Evolutionary conservation across 75 land plant genomes (phyloP), one percentile per base, ranked within the genome.

Genomic region (Cunninghamia lanceolata): DNA sequence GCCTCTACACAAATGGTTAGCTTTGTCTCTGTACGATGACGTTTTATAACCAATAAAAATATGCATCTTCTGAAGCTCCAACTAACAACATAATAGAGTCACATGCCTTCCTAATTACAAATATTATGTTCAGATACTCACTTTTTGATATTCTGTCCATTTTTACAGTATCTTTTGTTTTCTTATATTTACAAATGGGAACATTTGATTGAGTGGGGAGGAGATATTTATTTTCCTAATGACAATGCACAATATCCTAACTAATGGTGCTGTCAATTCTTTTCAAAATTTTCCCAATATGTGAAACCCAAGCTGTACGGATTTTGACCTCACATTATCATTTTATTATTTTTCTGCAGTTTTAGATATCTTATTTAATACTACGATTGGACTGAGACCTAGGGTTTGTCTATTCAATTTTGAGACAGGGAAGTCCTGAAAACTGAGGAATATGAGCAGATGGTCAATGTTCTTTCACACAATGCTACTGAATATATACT

Each of bases 401-500:
- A 75, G 36, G 4, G 36, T 15, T 73, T 73, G 35, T 75, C 78
- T 75, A 35, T 75, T 75, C 15, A 16, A 75, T 15, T 34, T 75
- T 17, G 63, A n/a, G 36, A 39, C 84, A 85, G 87, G 71, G 81
- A 39, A 25, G 38, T 11, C 8, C 34, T 83, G 14, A 83, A 32
- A 59, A 71, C 40, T 38, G 76, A 74, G 66, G 50, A 73, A 30
- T 84, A 89, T 63, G 21, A 78, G 73, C 79, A 54, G 0, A 78
- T 46, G 59, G 59, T 82, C 70, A 85, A 86, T 84, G 87, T 89
- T 32, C 68, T 89, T 34, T 89, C 90, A 38, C 11, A 2, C 34
- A 92, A 92, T 89, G 90, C 83, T 56, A 90, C 96, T 19, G 87
- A 89, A 74, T 90, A 92, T 84, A 86, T 94, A 9, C 84, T 94